Evolutionary conservation across 148 eudicot genomes (phyloP).

Genomic region (Heliamphora exappendiculata): DNA sequence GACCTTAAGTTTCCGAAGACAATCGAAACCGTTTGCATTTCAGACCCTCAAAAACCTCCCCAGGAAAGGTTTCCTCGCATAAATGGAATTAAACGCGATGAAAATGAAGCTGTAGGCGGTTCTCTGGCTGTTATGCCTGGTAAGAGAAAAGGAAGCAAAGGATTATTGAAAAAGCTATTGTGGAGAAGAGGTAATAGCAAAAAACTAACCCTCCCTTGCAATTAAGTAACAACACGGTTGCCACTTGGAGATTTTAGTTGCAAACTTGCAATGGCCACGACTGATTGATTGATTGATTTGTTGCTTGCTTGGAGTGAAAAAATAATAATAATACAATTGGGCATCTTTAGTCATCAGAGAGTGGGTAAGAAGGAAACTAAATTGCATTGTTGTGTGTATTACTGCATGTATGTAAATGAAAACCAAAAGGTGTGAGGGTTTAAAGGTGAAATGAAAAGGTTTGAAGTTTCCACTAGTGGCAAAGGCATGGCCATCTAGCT

Average conservation of each 20-base stretch:
- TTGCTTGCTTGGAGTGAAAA: slow-evolving; percentile 11
- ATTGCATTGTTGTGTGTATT: background rate
- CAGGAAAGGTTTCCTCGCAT: background rate
- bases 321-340: background rate
- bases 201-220: slow-evolving; percentile 19
- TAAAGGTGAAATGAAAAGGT: background rate
- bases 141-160: slow-evolving; percentile 36
- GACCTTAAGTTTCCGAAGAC: slow-evolving; percentile 33
- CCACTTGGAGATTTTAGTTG: background rate
- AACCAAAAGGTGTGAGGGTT: background rate
- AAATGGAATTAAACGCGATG: slow-evolving; percentile 12
- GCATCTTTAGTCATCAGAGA: background rate
- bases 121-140: slow-evolving; percentile 49
- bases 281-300: slow-evolving; percentile 1
- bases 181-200: slow-evolving; percentile 44
- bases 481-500: background rate
- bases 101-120: slow-evolving; percentile 13
- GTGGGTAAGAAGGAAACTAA: background rate
- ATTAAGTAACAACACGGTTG: background rate
- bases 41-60: slow-evolving; percentile 19
- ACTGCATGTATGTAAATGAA: background rate
- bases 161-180: slow-evolving; percentile 48
- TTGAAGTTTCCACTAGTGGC: background rate
- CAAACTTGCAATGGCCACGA: background rate
- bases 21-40: slow-evolving; percentile 37